Conservation (phyloP, 306 rosid genomes). For the Fragaria iinumae region DNA sequence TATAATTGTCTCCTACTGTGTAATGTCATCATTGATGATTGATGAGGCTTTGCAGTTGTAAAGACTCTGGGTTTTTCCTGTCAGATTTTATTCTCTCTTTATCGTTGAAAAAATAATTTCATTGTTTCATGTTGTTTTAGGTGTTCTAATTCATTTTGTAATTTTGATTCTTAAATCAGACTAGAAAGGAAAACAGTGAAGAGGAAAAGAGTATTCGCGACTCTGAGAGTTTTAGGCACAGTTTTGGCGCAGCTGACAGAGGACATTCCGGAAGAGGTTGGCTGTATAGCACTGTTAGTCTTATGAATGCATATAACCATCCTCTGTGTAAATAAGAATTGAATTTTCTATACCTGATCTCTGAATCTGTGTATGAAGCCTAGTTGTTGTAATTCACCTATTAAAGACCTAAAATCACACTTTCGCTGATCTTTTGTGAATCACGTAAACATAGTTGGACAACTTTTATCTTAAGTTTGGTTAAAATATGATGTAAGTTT, state of each 20-base stretch:
- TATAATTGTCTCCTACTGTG: neutral
- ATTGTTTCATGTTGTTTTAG: slow-evolving; percentile 2
- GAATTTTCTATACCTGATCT: neutral
- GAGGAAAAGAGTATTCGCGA: slow-evolving; percentile 89
- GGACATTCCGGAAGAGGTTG: slow-evolving; percentile 92
- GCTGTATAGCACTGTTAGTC: slow-evolving; percentile 20
- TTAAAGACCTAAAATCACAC: neutral
- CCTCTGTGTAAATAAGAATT: neutral
- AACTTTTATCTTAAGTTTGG: neutral
- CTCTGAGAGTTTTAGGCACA: slow-evolving; percentile 72
- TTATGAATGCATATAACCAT: neutral
- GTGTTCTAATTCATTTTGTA: neutral
- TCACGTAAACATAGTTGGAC: neutral
- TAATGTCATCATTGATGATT: neutral
- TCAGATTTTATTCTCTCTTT: neutral
- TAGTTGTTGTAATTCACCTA: neutral
- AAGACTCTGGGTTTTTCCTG: neutral
- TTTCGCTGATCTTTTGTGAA: neutral
- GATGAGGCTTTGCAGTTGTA: neutral
- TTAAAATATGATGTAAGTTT: neutral
- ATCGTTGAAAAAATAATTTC: neutral
- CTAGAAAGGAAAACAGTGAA: slow-evolving; percentile 78
- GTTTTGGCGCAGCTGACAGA: slow-evolving; percentile 73
- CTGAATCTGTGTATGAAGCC: neutral
- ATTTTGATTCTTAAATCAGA: slow-evolving; percentile 42